Evolutionary conservation across 805 yeast species (phyloP).

Genomic region (Tetrapisispora fleetii): DNA sequence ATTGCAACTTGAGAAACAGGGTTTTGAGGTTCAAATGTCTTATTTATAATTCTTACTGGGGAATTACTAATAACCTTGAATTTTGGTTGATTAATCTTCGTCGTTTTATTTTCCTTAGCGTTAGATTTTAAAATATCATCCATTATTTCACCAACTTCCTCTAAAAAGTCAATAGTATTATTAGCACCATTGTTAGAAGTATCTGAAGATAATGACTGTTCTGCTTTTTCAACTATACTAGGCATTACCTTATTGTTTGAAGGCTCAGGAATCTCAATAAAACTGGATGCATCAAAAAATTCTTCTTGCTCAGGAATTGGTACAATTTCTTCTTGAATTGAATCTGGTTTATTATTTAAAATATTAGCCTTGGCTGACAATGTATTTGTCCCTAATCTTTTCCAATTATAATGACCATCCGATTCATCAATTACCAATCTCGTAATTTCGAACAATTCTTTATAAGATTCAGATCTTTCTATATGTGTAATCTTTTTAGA

Average conservation of each 20-base stretch:
- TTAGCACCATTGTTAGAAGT: not conserved
- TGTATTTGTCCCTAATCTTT: conserved; percentile 17
- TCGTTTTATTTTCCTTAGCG: not conserved
- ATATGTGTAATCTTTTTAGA: conserved; percentile 7
- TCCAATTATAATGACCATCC: conserved; percentile 28
- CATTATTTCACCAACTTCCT: conserved; percentile 1
- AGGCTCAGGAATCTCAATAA: not conserved
- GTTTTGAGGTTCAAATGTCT: not conserved
- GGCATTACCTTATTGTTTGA: too few species aligned
- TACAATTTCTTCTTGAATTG: not conserved
- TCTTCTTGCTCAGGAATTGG: not conserved
- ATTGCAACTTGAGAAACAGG: not conserved
- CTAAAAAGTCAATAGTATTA: not conserved
- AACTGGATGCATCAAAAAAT: not conserved
- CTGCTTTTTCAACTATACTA: not conserved
- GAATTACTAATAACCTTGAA: conserved; percentile 19
- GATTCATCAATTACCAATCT: conserved; percentile 25
- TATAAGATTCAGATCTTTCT: conserved; percentile 24
- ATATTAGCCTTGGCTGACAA: not conserved
- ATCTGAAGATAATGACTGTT: not conserved
- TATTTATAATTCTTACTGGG: conserved; percentile 13
- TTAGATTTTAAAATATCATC: conserved; percentile 1
- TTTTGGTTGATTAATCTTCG: not conserved
- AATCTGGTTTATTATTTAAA: not conserved
- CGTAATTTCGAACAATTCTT: conserved; percentile 26